Evolutionary conservation across 2,329 filamentous ascomycete species (phyloP), one percentile per base, ranked within the genome.

Genomic region (Pseudogymnoascus sp.): DNA sequence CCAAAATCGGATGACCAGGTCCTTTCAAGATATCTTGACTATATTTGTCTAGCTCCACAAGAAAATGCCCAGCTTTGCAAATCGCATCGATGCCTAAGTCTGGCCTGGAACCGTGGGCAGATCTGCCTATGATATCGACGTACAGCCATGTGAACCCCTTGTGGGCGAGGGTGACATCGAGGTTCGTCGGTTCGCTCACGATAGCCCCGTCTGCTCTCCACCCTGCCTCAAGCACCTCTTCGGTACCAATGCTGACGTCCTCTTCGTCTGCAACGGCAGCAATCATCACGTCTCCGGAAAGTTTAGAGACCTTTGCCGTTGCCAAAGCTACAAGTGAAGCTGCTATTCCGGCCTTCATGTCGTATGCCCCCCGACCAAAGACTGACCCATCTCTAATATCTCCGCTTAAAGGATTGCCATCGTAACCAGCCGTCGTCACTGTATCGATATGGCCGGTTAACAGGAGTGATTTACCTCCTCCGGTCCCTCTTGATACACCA

Each of bases 241-340:
- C 76, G 0, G 82, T 84, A 1, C 82, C 82, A 9, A 79, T 78
- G 28, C 79, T 82, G 3, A 72, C 69, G 43, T 75, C 76, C 65
- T 84, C 82, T 62, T 84, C 82, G 46, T 84, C 82, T 0, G 82
- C 78, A 2, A 84, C 82, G 1, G 78, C 81, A 0, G 81, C 75
- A 5, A 85, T 72, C 7, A 84, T 79, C 7, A 84, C 75, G 59
- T 84, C 78, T 2, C 82, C 82, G 0, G 72, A 69, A 8, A 79
- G 74, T 40, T 68, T 65, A 16, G 66, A 70, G 11, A 69, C 69
- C 56, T 78, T 79, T 3, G 73, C 72, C 2, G 73, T 71, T 7
- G 76, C 71, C 2, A 82, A 66, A 0, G 79, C 73, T 0, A 76
- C 70, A 66, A 84, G 74, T 3, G 72, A 75, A 2, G 63, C 60